These are phyloP conservation scores for Phytophthora sp. DNA, from an alignment of 352 stramenopile genomes.

Conservation along the genomic window DNA sequence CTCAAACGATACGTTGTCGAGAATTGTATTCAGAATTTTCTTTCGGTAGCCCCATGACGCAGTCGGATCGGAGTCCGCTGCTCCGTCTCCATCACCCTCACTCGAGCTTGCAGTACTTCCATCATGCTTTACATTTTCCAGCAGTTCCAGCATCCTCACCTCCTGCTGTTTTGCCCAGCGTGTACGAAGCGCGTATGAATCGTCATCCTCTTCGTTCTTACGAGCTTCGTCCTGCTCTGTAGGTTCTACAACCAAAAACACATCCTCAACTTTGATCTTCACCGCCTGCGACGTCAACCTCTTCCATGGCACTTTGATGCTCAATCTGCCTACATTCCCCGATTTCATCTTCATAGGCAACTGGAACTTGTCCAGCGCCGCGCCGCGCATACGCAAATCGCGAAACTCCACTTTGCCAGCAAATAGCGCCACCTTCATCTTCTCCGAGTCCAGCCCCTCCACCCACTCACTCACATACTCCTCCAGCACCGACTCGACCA, in stretches of 20 bases:
- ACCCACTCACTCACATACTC: conserved; percentile 90
- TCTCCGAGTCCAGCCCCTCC: conserved; percentile 84
- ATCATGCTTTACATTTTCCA: conserved; percentile 74
- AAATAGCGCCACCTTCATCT: conserved; percentile 89
- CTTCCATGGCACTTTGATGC: conserved; percentile 89
- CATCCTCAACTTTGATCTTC: conserved; percentile 78
- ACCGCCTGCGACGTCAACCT: conserved; percentile 78
- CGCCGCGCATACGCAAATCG: conserved; percentile 73
- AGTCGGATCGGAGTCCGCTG: conserved; percentile 47
- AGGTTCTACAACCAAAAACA: conserved; percentile 76
- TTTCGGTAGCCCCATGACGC: conserved; percentile 77
- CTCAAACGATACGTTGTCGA: conserved; percentile 87
- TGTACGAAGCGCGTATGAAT: conserved; percentile 66
- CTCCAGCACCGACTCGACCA: conserved; percentile 84
- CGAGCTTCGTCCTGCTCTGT: conserved; percentile 58
- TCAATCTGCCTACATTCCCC: conserved; percentile 64
- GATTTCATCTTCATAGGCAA: conserved; percentile 80
- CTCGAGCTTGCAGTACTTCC: conserved; percentile 15
- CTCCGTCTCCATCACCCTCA: conserved; percentile 13
- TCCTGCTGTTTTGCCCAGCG: conserved; percentile 87
- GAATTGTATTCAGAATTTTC: conserved; percentile 83
- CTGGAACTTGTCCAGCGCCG: conserved; percentile 79
- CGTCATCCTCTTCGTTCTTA: conserved; percentile 37
- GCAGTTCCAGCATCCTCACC: conserved; percentile 73
- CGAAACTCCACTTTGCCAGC: conserved; percentile 84